These are phyloP conservation scores for Cardamine chenopodiifolia DNA, from an alignment of 345 rosid species.

Conservation along the genomic window DNA sequence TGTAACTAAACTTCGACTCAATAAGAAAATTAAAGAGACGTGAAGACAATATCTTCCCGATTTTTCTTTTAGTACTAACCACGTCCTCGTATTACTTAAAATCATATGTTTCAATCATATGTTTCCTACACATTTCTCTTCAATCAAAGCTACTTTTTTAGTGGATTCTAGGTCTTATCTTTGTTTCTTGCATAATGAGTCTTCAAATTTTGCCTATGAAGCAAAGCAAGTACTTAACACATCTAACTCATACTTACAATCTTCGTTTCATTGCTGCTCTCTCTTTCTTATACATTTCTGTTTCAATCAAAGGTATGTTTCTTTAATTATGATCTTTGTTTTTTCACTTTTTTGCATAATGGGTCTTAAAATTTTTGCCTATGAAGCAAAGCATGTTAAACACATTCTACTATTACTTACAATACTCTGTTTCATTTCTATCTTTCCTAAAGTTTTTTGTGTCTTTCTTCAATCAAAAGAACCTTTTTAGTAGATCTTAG, in stretches of 20 bases:
- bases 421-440: not conserved
- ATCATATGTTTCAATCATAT: no score
- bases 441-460: not conserved
- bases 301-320: not conserved
- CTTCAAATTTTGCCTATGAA: not conserved
- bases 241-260: not conserved
- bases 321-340: not conserved
- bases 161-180: not conserved
- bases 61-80: not conserved
- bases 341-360: not conserved
- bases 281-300: not conserved
- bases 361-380: not conserved
- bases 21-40: no score
- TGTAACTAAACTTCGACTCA: no score
- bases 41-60: no score
- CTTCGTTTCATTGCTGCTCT: not conserved
- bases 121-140: no score
- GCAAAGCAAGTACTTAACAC: not conserved
- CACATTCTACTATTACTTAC: not conserved
- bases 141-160: not conserved
- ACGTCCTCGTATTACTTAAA: not conserved
- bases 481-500: not conserved
- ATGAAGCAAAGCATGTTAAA: not conserved
- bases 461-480: not conserved
- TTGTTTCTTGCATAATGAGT: not conserved